Conservation (phyloP, 176 grass and related monocot species). For the Rhynchospora tenuis region DNA sequence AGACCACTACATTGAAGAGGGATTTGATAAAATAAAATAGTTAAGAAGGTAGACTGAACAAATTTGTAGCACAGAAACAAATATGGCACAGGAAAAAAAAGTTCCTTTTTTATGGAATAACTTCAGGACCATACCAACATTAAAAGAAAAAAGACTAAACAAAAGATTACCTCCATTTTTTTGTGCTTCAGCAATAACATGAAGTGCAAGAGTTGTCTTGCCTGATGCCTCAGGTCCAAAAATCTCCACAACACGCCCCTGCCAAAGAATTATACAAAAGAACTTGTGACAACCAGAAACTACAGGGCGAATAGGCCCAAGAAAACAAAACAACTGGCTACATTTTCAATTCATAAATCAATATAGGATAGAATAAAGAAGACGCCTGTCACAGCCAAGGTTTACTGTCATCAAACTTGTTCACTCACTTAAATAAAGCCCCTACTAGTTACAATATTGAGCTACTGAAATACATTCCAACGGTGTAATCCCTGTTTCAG, state of each 20-base stretch:
- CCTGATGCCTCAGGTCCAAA: conserved; percentile 95
- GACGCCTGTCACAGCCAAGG: not conserved
- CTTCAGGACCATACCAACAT: not conserved
- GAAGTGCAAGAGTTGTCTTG: conserved; percentile 94
- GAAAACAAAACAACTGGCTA: not conserved
- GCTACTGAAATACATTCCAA: not conserved
- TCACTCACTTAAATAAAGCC: not conserved
- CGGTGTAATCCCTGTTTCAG: not conserved
- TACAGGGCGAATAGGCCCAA: not conserved
- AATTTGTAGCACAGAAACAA: not conserved
- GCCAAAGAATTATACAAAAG: conserved; percentile 10
- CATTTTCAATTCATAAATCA: not conserved
- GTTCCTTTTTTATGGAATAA: not conserved
- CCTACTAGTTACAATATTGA: not conserved
- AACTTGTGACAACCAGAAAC: not conserved
- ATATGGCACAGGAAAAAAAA: too few relatives aligned
- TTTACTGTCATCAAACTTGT: not conserved
- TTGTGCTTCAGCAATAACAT: conserved; percentile 92
- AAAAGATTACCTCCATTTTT: conserved; percentile 63
- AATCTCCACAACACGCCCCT: conserved; percentile 91
- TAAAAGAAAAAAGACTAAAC: not conserved
- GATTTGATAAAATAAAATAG: not conserved
- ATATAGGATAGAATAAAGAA: not conserved
- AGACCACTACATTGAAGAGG: not conserved
- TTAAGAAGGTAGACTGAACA: not conserved